phyloP scores from a whole-genome alignment of 192 early-diverging fungal genomes.

The Martensiomyces pterosporus region DNA sequence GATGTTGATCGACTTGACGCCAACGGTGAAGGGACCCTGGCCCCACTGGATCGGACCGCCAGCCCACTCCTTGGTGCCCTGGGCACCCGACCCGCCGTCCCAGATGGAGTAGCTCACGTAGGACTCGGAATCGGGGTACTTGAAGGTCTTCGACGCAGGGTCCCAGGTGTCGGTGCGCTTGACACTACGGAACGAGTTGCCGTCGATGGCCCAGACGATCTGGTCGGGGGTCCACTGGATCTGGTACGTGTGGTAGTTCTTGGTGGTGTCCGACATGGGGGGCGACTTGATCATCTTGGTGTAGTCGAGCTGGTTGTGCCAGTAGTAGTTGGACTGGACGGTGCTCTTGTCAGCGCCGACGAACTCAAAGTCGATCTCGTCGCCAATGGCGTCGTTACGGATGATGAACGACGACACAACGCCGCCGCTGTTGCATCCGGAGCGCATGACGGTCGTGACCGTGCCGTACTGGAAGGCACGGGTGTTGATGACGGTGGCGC shows the following conservation, averaged over 20 bases:
- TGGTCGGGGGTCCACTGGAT: conserved; percentile 56
- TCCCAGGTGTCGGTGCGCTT: conserved; percentile 46
- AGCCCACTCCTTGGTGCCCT: conserved; percentile 55
- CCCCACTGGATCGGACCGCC: conserved; percentile 58
- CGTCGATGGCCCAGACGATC: conserved; percentile 50
- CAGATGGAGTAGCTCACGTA: conserved; percentile 57
- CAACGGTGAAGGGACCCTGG: conserved; percentile 42
- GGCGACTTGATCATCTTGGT: conserved; percentile 45
- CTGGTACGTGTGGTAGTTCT: conserved; percentile 53
- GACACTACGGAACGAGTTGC: conserved; percentile 48
- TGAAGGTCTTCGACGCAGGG: conserved; percentile 29
- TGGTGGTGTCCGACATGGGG: conserved; percentile 32
- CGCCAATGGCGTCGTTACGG: conserved; percentile 49
- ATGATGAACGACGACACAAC: conserved; percentile 60
- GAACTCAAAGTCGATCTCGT: conserved; percentile 64
- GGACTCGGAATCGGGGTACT: conserved; percentile 47
- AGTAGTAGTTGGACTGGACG: conserved; percentile 60
- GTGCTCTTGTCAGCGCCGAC: conserved; percentile 52
- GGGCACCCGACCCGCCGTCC: conserved; percentile 54
- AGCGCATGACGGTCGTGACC: conserved; percentile 52
- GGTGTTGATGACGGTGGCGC: conserved; percentile 55
- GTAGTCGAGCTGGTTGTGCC: conserved; percentile 52
- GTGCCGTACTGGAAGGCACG: conserved; percentile 57
- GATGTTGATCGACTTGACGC: conserved; percentile 52
- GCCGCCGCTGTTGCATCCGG: conserved; percentile 46